phyloP scores from a whole-genome alignment of 2,329 filamentous ascomycete species.

The Nannizziopsis barbatae region DNA sequence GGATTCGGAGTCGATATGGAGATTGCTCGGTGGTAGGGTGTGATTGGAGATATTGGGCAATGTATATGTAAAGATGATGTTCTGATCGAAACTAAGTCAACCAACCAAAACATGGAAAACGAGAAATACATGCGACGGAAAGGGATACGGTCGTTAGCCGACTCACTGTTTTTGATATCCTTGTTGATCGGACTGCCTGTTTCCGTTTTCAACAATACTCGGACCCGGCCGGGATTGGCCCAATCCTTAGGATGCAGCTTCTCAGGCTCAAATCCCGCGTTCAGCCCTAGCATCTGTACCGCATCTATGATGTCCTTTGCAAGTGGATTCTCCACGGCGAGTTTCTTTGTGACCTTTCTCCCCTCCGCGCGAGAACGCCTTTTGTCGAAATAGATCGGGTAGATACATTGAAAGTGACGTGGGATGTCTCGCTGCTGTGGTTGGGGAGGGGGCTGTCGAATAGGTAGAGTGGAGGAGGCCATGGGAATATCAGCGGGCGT shows the following conservation, averaged over 20 bases:
- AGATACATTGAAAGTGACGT: constrained; percentile 76
- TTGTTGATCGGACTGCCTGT: constrained; percentile 40
- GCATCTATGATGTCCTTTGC: constrained; percentile 82
- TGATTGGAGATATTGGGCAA: constrained; percentile 62
- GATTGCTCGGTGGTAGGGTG: constrained; percentile 67
- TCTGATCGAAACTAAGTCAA: constrained; percentile 34
- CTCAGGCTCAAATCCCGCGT: constrained; percentile 69
- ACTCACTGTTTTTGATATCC: constrained; percentile 54
- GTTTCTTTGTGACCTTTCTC: constrained; percentile 58
- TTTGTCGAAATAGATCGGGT: constrained; percentile 90
- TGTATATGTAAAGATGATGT: constrained; percentile 74
- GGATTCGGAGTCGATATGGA: constrained; percentile 60
- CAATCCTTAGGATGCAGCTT: constrained; percentile 95
- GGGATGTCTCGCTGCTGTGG: constrained; percentile 42
- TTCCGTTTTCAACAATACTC: constrained; percentile 57
- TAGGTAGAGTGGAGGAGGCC: constrained; percentile 32
- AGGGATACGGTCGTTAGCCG: background rate
- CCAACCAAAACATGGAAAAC: background rate
- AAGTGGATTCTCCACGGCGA: constrained; percentile 74
- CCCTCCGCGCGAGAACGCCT: constrained; percentile 57
- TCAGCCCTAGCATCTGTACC: constrained; percentile 55
- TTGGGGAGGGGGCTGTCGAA: constrained; percentile 25
- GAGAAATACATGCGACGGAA: background rate
- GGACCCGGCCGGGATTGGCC: constrained; percentile 86
- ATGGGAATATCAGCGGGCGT: constrained; percentile 38